phyloP scores from a whole-genome alignment of 768 basidiomycete species.

The Suillus decipiens region DNA sequence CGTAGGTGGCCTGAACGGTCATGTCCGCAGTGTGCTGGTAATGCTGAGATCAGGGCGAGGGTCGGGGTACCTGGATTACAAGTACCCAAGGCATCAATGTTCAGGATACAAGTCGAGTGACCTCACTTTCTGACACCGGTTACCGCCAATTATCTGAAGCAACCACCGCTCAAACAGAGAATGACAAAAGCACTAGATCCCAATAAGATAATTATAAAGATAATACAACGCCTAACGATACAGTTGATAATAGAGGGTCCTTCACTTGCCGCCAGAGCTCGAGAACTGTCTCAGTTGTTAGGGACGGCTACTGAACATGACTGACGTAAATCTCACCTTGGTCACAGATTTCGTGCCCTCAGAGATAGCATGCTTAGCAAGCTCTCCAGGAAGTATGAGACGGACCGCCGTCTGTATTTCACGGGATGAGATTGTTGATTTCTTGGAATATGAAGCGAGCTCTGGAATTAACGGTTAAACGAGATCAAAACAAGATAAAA shows the following conservation, averaged over 20 bases:
- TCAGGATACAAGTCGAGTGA: background rate
- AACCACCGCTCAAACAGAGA: background rate
- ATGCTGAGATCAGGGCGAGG: background rate
- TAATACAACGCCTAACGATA: slow-evolving; percentile 30
- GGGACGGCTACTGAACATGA: background rate
- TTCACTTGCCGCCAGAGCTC: slow-evolving; percentile 68
- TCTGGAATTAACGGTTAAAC: slow-evolving; percentile 45
- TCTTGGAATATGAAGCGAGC: slow-evolving; percentile 96
- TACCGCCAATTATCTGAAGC: background rate
- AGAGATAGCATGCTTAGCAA: slow-evolving; percentile 73
- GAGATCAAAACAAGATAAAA: slow-evolving; percentile 5
- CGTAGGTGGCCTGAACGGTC: background rate
- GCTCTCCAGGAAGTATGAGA: slow-evolving; percentile 94
- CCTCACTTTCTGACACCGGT: background rate
- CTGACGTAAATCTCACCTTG: slow-evolving; percentile 48
- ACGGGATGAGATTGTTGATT: slow-evolving; percentile 97
- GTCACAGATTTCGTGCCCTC: slow-evolving; percentile 95
- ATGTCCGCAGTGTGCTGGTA: background rate
- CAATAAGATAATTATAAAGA: slow-evolving; percentile 5
- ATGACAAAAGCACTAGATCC: background rate
- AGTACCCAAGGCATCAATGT: background rate
- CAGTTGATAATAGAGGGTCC: slow-evolving; percentile 18
- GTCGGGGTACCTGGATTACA: background rate
- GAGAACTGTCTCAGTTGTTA: slow-evolving; percentile 56
- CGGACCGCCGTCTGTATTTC: slow-evolving; percentile 98